Conservation (phyloP, 1,139 yeast species). For the Pneumocystis murina region DNA sequence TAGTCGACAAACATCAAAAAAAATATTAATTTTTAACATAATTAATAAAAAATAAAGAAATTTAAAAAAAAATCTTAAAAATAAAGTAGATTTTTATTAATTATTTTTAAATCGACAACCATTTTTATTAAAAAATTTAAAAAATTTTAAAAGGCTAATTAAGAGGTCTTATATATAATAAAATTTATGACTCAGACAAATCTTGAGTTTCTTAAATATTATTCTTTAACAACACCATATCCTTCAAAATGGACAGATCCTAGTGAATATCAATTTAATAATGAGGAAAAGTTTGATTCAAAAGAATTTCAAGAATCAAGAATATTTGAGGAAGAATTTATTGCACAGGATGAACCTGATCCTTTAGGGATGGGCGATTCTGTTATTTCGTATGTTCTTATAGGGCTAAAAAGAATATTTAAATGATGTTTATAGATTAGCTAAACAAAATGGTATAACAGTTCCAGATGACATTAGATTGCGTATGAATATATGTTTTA, state of each 20-base stretch:
- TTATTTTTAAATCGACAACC: too few species aligned
- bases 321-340: neutral
- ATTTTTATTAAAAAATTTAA: too few species aligned
- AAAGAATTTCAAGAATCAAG: neutral
- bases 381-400: neutral
- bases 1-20: too few species aligned
- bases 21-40: too few species aligned
- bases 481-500: neutral
- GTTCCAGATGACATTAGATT: neutral
- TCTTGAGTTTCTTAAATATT: neutral
- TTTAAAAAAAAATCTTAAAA: too few species aligned
- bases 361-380: neutral
- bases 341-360: neutral
- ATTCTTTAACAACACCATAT: neutral
- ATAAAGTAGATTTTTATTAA: too few species aligned
- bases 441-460: neutral
- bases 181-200: neutral
- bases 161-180: neutral
- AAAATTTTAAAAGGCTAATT: neutral
- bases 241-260: neutral
- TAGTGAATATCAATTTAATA: neutral
- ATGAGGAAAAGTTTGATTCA: neutral
- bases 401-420: neutral
- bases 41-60: too few species aligned
- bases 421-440: neutral